Evolutionary conservation across 768 basidiomycete genomes (phyloP).

Genomic region (Termitomyces sp.): DNA sequence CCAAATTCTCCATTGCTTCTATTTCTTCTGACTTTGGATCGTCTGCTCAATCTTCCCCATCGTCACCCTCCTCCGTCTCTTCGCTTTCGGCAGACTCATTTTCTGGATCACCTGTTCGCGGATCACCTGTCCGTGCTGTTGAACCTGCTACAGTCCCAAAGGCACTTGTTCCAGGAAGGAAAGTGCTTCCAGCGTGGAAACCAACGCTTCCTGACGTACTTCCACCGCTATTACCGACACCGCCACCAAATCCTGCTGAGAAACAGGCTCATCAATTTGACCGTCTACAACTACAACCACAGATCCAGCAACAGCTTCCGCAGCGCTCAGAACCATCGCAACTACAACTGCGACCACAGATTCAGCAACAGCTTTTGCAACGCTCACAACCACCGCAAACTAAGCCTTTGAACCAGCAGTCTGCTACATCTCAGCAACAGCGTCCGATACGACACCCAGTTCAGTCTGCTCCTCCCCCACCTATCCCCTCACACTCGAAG

Average conservation of each 20-base stretch:
- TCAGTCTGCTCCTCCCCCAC: constrained; percentile 11
- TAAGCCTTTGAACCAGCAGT: constrained; percentile 5
- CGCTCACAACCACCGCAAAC: not conserved
- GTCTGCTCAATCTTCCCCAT: constrained; percentile 14
- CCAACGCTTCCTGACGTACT: constrained; percentile 27
- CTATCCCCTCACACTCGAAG: constrained; percentile 17
- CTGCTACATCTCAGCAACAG: not conserved
- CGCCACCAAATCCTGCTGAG: constrained; percentile 16
- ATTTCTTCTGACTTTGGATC: constrained; percentile 15
- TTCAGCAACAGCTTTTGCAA: constrained; percentile 14
- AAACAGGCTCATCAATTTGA: constrained; percentile 13
- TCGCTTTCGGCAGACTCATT: constrained; percentile 10
- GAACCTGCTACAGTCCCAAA: not conserved
- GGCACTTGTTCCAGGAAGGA: constrained; percentile 19
- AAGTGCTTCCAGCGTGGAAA: constrained; percentile 43
- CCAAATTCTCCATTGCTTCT: constrained; percentile 18
- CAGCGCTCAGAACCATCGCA: not conserved
- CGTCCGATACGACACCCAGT: not conserved
- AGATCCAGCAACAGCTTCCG: constrained; percentile 14
- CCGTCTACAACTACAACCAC: constrained; percentile 6
- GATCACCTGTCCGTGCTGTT: constrained; percentile 11
- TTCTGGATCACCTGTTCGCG: constrained; percentile 6
- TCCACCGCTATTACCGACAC: constrained; percentile 25
- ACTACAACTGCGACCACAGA: constrained; percentile 5
- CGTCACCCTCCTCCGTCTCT: constrained; percentile 5